A percentile compares a stretch with the other conserved stretches of the same genome.
These are phyloP conservation scores for Cladorrhinum sp. DNA, from an alignment of 2,329 filamentous ascomycete species.

Conservation along the genomic window DNA sequence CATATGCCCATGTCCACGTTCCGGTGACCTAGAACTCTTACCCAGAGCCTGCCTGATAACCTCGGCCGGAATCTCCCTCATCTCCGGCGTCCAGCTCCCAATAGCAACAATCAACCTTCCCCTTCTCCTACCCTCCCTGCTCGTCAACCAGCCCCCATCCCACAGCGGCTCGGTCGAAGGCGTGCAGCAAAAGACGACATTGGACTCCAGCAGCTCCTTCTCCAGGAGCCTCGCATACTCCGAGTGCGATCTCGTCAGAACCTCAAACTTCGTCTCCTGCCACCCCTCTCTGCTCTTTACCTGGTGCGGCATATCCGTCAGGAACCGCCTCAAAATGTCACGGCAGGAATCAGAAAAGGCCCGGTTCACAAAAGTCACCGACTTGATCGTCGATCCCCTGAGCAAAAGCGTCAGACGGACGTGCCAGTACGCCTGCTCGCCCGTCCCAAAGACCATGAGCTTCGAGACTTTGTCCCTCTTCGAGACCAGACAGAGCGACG, in stretches of 20 bases:
- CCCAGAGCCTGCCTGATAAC: constrained; percentile 63
- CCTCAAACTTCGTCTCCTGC: constrained; percentile 62
- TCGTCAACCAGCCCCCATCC: constrained; percentile 68
- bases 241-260: constrained; percentile 67
- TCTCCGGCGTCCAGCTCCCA: constrained; percentile 66
- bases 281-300: constrained; percentile 60
- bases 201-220: constrained; percentile 67
- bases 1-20: constrained; percentile 51
- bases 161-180: constrained; percentile 74
- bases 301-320: constrained; percentile 42
- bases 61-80: constrained; percentile 80
- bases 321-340: constrained; percentile 50
- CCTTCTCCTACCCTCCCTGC: constrained; percentile 65
- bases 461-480: constrained; percentile 65
- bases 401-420: constrained; percentile 77
- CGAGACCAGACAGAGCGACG: constrained; percentile 63
- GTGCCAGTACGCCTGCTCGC: constrained; percentile 93
- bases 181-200: constrained; percentile 87
- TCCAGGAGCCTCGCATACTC: constrained; percentile 66
- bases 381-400: not conserved
- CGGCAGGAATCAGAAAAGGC: constrained; percentile 59
- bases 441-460: constrained; percentile 81
- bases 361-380: constrained; percentile 81
- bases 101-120: constrained; percentile 70
- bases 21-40: constrained; percentile 32